Evolutionary conservation across 1,284 basidiomycete species (phyloP).

Genomic region (Phylloboletellus chloephorus): DNA sequence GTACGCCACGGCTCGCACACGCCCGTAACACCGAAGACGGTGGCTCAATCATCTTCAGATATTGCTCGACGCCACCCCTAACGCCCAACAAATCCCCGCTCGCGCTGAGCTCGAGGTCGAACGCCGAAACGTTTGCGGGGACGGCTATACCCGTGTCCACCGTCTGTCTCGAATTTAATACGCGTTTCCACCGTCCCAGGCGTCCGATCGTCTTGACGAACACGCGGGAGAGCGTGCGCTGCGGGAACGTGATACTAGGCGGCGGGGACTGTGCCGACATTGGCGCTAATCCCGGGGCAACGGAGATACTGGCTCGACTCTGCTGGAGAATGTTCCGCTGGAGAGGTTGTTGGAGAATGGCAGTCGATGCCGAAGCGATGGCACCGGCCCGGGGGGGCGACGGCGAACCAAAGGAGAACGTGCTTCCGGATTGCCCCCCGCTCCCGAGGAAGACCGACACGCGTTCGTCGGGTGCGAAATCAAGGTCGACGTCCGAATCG

Average conservation of each 20-base stretch:
- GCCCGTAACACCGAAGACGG: conserved; percentile 17
- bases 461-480: conserved; percentile 45
- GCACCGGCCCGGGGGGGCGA: conserved; percentile 23
- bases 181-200: conserved; percentile 76
- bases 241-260: conserved; percentile 50
- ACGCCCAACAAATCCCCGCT: conserved; percentile 54
- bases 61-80: conserved; percentile 60
- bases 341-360: conserved; percentile 35
- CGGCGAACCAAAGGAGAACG: conserved; percentile 29
- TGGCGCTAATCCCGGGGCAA: conserved; percentile 16
- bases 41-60: conserved; percentile 54
- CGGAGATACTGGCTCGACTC: conserved; percentile 30
- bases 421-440: conserved; percentile 22
- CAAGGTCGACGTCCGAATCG: conserved; percentile 69
- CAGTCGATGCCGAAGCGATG: conserved; percentile 28
- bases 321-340: conserved; percentile 40
- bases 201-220: conserved; percentile 79
- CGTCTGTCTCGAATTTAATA: conserved; percentile 53
- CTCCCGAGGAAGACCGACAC: conserved; percentile 31
- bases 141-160: conserved; percentile 38
- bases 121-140: conserved; percentile 56
- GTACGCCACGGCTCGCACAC: too few relatives aligned
- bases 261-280: conserved; percentile 38
- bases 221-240: conserved; percentile 65
- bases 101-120: conserved; percentile 59